These are phyloP conservation scores for Leersia perrieri DNA, from an alignment of 176 grass and related monocot genomes.

Conservation along the genomic window DNA sequence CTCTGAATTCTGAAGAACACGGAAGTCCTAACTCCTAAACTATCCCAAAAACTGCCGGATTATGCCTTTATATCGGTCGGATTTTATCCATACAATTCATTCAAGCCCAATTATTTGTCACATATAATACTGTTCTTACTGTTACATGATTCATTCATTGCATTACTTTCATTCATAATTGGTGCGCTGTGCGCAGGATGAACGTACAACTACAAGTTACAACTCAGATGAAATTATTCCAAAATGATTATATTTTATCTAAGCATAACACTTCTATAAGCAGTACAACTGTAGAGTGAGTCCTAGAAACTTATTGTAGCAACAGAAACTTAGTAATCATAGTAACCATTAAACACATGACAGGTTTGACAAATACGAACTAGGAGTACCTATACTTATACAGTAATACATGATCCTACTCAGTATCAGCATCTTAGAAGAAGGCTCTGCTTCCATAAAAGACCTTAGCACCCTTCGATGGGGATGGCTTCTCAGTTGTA, in stretches of 20 bases:
- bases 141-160: background rate
- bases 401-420: background rate
- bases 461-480: slow-evolving; percentile 65
- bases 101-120: background rate
- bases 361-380: slow-evolving; percentile 4
- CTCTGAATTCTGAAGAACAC: background rate
- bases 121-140: background rate
- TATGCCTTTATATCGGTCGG: background rate
- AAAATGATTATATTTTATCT: slow-evolving; percentile 6
- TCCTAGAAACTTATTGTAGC: slow-evolving; percentile 9
- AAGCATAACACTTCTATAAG: slow-evolving; percentile 10
- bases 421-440: slow-evolving; percentile 51
- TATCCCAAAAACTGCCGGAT: too few relatives aligned
- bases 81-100: background rate
- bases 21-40: too few relatives aligned
- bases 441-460: slow-evolving; percentile 98
- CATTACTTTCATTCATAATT: background rate
- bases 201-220: slow-evolving; percentile 17
- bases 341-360: slow-evolving; percentile 9
- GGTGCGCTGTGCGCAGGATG: slow-evolving; percentile 1
- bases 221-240: slow-evolving; percentile 23
- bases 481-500: slow-evolving; percentile 48
- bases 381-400: too few relatives aligned
- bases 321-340: slow-evolving; percentile 37
- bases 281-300: slow-evolving; percentile 21